Evolutionary conservation across 129 eudicot species (phyloP).

Genomic region (Flaveria brownii): DNA sequence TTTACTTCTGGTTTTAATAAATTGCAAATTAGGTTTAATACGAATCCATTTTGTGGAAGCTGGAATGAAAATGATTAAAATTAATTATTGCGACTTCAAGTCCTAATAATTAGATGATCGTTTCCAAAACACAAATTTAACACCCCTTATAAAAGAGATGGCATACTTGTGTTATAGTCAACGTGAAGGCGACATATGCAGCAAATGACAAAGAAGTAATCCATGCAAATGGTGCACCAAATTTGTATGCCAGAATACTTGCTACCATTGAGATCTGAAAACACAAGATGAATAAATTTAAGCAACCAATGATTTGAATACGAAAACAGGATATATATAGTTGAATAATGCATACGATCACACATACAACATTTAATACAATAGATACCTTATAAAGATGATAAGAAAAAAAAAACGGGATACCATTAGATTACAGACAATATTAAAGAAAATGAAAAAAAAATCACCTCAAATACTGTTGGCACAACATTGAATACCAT

Average conservation of each 20-base stretch:
- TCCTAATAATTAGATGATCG: neutral
- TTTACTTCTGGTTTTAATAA: neutral
- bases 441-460: neutral
- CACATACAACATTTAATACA: neutral
- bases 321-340: neutral
- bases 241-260: slow-evolving; percentile 94
- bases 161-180: slow-evolving; percentile 82
- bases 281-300: slow-evolving; percentile 19
- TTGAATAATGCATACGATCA: neutral
- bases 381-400: neutral
- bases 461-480: slow-evolving; percentile 79
- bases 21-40: neutral
- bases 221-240: slow-evolving; percentile 90
- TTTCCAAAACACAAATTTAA: slow-evolving; percentile 6
- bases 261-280: slow-evolving; percentile 92
- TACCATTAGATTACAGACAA: neutral
- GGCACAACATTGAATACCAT: slow-evolving; percentile 99
- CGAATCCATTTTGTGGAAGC: neutral
- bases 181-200: slow-evolving; percentile 78
- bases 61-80: neutral
- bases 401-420: neutral
- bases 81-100: neutral
- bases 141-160: slow-evolving; percentile 6
- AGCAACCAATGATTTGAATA: slow-evolving; percentile 3
- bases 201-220: slow-evolving; percentile 89